Evolutionary conservation across 371 early-diverging fungal genomes (phyloP).

Genomic region (Mucor plumbeus): DNA sequence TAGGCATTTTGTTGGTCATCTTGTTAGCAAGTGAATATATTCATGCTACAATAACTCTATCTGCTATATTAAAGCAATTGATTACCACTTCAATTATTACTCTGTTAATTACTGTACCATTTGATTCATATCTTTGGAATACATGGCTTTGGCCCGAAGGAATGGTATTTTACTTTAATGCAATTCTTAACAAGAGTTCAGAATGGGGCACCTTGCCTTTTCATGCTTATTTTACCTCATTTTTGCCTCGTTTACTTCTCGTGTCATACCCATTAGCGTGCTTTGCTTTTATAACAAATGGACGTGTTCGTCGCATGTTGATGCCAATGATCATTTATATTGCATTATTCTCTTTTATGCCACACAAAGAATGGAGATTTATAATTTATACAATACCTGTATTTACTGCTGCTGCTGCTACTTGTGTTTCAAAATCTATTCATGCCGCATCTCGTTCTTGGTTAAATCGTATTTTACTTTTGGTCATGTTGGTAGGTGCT

Average conservation of each 20-base stretch:
- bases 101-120: slow-evolving; percentile 57
- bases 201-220: slow-evolving; percentile 89
- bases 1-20: slow-evolving; percentile 59
- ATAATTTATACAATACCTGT: slow-evolving; percentile 88
- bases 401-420: slow-evolving; percentile 79
- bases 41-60: slow-evolving; percentile 21
- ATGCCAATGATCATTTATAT: slow-evolving; percentile 65
- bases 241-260: slow-evolving; percentile 80
- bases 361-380: slow-evolving; percentile 98
- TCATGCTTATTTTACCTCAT: slow-evolving; percentile 71
- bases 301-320: slow-evolving; percentile 58
- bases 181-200: slow-evolving; percentile 72
- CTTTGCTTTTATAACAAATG: slow-evolving; percentile 43
- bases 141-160: slow-evolving; percentile 85
- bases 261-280: slow-evolving; percentile 71
- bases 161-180: slow-evolving; percentile 86
- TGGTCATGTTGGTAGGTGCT: slow-evolving; percentile 28
- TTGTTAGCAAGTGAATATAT: slow-evolving; percentile 46
- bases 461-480: slow-evolving; percentile 12
- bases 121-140: slow-evolving; percentile 91
- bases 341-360: slow-evolving; percentile 72
- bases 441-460: slow-evolving; percentile 24
- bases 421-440: slow-evolving; percentile 33
- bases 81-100: slow-evolving; percentile 42
- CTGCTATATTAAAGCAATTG: slow-evolving; percentile 20